Percentiles rank a stretch among this genome's conserved stretches.
phyloP scores from a whole-genome alignment of 352 stramenopile species.

The Pythium graminicola region DNA sequence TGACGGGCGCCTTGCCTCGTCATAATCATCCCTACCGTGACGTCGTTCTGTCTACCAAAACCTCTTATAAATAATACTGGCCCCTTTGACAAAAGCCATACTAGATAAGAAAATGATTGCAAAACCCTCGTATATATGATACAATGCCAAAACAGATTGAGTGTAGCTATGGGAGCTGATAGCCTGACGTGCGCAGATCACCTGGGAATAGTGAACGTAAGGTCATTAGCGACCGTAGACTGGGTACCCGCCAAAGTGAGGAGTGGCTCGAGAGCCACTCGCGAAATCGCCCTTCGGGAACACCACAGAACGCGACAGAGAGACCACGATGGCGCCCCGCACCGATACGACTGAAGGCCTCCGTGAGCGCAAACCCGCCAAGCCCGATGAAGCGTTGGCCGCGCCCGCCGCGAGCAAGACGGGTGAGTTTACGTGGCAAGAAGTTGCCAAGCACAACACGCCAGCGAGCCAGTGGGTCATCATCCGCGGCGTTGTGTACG shows the following conservation, averaged over 20 bases:
- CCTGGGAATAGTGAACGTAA: constrained; percentile 2
- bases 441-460: constrained; percentile 95
- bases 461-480: constrained; percentile 96
- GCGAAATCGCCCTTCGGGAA: too few relatives aligned
- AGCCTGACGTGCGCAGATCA: constrained; percentile 7
- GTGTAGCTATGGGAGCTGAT: constrained; percentile 14
- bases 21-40: constrained; percentile 12
- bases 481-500: constrained; percentile 90
- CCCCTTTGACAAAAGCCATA: background rate
- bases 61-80: constrained; percentile 5
- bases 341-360: constrained; percentile 27
- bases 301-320: too few relatives aligned
- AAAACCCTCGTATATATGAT: background rate
- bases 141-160: background rate
- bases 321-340: constrained; percentile 21
- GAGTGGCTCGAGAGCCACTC: constrained; percentile 13
- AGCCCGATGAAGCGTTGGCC: constrained; percentile 13
- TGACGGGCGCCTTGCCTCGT: constrained; percentile 14
- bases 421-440: constrained; percentile 87
- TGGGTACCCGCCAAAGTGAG: background rate
- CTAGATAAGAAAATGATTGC: background rate
- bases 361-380: constrained; percentile 46
- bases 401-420: constrained; percentile 14
- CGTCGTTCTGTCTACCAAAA: background rate
- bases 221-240: constrained; percentile 5